Conservation (phyloP, 306 rosid species). For the Casuarina equisetifolia region DNA sequence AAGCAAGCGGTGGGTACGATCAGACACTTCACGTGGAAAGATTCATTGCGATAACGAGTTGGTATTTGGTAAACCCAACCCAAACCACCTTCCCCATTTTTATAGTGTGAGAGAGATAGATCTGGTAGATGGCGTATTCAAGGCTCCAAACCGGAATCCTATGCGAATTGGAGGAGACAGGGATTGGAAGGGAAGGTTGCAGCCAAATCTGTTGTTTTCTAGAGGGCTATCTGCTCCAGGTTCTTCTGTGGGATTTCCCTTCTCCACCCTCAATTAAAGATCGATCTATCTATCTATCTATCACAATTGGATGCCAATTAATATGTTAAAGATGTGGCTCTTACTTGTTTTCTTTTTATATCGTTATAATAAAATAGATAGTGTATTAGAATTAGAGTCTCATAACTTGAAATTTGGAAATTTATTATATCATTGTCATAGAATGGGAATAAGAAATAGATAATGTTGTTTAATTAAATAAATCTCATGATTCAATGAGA, state of each 20-base stretch:
- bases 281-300: too few relatives aligned
- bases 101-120: conserved; percentile 10
- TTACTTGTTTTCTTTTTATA: too few relatives aligned
- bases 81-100: conserved; percentile 25
- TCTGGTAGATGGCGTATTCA: conserved; percentile 51
- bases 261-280: not conserved
- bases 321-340: too few relatives aligned
- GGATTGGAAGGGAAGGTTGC: not conserved
- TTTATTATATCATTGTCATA: too few relatives aligned
- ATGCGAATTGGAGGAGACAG: conserved; percentile 31
- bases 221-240: conserved; percentile 12
- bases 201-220: conserved; percentile 38
- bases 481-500: too few relatives aligned
- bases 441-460: too few relatives aligned
- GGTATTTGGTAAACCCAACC: conserved; percentile 64
- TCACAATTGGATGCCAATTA: too few relatives aligned
- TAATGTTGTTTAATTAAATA: too few relatives aligned
- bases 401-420: too few relatives aligned
- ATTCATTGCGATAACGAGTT: conserved; percentile 58
- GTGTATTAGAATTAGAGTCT: too few relatives aligned
- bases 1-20: conserved; percentile 29
- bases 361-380: too few relatives aligned
- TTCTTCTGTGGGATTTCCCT: not conserved
- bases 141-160: conserved; percentile 62
- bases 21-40: conserved; percentile 73